Conservation (phyloP, 2,329 filamentous ascomycete genomes). For the Plenodomus lindquistii region DNA sequence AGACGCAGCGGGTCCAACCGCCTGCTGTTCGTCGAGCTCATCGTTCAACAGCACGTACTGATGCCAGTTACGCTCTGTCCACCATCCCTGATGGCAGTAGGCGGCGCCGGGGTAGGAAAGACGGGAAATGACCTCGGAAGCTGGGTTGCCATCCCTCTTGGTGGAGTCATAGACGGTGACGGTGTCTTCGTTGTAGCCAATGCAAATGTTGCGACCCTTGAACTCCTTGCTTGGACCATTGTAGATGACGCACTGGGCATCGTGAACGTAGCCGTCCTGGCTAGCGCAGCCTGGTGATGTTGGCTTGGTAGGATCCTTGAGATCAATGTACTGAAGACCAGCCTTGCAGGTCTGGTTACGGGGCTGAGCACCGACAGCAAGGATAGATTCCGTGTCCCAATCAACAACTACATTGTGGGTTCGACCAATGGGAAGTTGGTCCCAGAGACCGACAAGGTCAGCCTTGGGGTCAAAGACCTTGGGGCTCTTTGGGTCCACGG, state of each 20-base stretch:
- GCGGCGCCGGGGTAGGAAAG: conserved; percentile 58
- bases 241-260: conserved; percentile 63
- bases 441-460: conserved; percentile 32
- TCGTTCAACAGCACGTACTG: conserved; percentile 41
- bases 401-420: conserved; percentile 47
- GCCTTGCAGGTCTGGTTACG: conserved; percentile 49
- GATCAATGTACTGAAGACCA: conserved; percentile 62
- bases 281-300: conserved; percentile 56
- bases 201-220: conserved; percentile 58
- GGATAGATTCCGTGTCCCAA: conserved; percentile 39
- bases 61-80: conserved; percentile 47
- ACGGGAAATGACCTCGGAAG: conserved; percentile 59
- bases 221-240: conserved; percentile 56
- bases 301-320: conserved; percentile 58
- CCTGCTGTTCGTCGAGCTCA: conserved; percentile 37
- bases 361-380: conserved; percentile 40
- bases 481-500: conserved; percentile 35
- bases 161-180: conserved; percentile 58
- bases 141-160: conserved; percentile 57
- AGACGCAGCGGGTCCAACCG: conserved; percentile 33
- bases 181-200: conserved; percentile 59
- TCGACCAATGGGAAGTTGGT: conserved; percentile 33
- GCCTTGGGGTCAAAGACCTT: conserved; percentile 35
- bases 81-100: conserved; percentile 64
- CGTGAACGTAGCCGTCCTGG: conserved; percentile 63